phyloP scores from a whole-genome alignment of 2,329 filamentous ascomycete species.

The Sarocladiaceae sp. region DNA sequence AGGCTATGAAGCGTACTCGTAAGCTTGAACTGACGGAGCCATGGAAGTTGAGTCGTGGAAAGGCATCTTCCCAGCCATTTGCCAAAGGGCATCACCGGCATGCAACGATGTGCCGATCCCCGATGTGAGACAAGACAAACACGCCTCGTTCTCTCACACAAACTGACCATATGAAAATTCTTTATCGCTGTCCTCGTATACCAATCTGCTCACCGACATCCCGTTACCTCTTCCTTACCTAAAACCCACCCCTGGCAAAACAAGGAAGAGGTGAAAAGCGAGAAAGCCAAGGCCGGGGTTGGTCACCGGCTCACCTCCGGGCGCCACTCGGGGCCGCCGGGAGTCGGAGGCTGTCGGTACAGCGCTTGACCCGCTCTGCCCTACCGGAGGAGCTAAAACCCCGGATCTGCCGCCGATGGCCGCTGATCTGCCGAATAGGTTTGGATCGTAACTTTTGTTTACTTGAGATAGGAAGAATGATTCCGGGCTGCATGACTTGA shows the following conservation, averaged over 20 bases:
- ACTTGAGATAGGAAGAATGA: not conserved
- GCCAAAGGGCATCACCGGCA: not conserved
- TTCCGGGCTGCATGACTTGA: not conserved
- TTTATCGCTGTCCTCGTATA: too few relatives aligned
- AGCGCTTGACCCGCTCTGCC: not conserved
- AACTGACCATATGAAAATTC: too few relatives aligned
- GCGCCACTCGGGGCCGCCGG: not conserved
- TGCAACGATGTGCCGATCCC: not conserved
- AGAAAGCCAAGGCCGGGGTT: not conserved
- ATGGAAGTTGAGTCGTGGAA: too few relatives aligned
- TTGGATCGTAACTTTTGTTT: not conserved
- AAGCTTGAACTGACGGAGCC: too few relatives aligned
- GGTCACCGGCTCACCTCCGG: not conserved
- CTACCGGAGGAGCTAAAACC: too few relatives aligned
- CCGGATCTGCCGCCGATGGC: constrained; percentile 7
- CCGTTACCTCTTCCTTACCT: not conserved
- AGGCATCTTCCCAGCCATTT: not conserved
- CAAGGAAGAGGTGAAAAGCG: too few relatives aligned
- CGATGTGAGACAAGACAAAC: not conserved
- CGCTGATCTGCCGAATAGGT: not conserved
- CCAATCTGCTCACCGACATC: too few relatives aligned
- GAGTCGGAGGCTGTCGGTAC: constrained; percentile 4
- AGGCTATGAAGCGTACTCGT: too few relatives aligned
- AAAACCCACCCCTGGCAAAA: not conserved
- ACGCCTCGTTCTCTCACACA: too few relatives aligned